These are phyloP conservation scores for Podospora appendiculata DNA, from an alignment of 495 filamentous ascomycete genomes.

Conservation along the genomic window DNA sequence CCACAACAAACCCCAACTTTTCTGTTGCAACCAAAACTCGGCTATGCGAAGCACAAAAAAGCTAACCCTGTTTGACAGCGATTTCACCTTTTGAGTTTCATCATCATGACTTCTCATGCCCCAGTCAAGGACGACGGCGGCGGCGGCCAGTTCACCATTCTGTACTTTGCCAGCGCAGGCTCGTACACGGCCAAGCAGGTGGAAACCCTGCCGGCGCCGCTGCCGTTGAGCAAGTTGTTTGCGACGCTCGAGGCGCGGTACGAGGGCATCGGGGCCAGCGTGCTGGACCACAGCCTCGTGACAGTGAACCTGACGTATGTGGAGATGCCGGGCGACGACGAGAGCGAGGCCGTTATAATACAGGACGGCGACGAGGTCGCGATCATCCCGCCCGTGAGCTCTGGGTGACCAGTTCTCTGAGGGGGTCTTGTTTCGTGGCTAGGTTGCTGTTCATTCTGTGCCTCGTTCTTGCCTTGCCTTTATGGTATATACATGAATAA, in stretches of 20 bases:
- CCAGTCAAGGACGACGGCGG: constrained; percentile 5
- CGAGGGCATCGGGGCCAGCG: constrained; percentile 64
- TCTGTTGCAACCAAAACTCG: neutral
- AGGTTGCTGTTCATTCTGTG: too few relatives aligned
- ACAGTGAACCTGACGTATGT: constrained; percentile 88
- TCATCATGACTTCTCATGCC: constrained; percentile 30
- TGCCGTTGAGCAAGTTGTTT: constrained; percentile 60
- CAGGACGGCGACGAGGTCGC: constrained; percentile 81
- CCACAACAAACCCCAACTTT: neutral
- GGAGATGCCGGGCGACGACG: constrained; percentile 49
- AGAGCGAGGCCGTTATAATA: constrained; percentile 45
- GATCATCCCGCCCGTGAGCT: constrained; percentile 95
- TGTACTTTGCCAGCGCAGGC: constrained; percentile 80
- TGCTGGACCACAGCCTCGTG: constrained; percentile 70
- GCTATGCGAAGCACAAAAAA: neutral
- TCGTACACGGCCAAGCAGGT: constrained; percentile 63
- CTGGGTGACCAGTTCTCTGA: too few relatives aligned
- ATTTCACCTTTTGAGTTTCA: constrained; percentile 6
- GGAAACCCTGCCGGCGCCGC: constrained; percentile 66
- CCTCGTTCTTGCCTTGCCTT: too few relatives aligned
- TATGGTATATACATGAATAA: too few relatives aligned
- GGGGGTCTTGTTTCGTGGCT: neutral
- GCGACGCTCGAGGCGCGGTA: constrained; percentile 66
- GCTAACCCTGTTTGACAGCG: constrained; percentile 10
- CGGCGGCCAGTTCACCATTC: constrained; percentile 61